A percentile compares a stretch with the other conserved stretches of the same genome.
These are phyloP conservation scores for Boletus insuetus DNA, from an alignment of 768 basidiomycete genomes.

Conservation along the genomic window DNA sequence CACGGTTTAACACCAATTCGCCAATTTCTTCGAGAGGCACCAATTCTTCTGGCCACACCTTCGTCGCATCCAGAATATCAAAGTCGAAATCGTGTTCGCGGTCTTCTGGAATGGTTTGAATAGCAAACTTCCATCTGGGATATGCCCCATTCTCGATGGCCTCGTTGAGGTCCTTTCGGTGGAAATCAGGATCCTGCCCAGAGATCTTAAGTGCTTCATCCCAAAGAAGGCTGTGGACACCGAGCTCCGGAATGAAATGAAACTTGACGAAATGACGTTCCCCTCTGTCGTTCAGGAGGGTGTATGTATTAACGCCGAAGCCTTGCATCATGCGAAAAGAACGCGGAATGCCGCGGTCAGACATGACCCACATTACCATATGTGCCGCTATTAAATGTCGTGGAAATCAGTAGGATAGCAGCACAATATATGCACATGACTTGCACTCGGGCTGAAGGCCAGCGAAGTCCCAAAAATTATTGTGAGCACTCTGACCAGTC, in stretches of 20 bases:
- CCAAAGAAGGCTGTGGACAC: constrained; percentile 83
- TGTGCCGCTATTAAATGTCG: constrained; percentile 46
- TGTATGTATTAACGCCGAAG: constrained; percentile 84
- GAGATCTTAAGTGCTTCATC: constrained; percentile 83
- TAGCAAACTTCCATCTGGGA: constrained; percentile 77
- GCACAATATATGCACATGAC: constrained; percentile 1
- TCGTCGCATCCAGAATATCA: constrained; percentile 85
- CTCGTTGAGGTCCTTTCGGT: constrained; percentile 81
- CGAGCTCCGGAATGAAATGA: constrained; percentile 78
- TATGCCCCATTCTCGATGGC: constrained; percentile 70
- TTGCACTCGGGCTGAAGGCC: constrained; percentile 65
- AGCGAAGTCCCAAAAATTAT: constrained; percentile 88
- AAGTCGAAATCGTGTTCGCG: constrained; percentile 83
- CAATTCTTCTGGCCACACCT: constrained; percentile 80
- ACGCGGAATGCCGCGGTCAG: constrained; percentile 81
- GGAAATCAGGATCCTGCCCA: constrained; percentile 90
- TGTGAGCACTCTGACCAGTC: constrained; percentile 66
- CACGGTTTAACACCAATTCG: constrained; percentile 62
- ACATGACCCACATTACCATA: constrained; percentile 84
- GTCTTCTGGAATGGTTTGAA: constrained; percentile 60
- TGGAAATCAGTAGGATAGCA: constrained; percentile 13
- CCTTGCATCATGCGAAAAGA: constrained; percentile 90
- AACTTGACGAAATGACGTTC: constrained; percentile 86
- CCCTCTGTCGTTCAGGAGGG: constrained; percentile 62
- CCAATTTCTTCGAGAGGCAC: constrained; percentile 79